Conservation (phyloP, 345 rosid genomes). For the Nephelium lappaceum region DNA sequence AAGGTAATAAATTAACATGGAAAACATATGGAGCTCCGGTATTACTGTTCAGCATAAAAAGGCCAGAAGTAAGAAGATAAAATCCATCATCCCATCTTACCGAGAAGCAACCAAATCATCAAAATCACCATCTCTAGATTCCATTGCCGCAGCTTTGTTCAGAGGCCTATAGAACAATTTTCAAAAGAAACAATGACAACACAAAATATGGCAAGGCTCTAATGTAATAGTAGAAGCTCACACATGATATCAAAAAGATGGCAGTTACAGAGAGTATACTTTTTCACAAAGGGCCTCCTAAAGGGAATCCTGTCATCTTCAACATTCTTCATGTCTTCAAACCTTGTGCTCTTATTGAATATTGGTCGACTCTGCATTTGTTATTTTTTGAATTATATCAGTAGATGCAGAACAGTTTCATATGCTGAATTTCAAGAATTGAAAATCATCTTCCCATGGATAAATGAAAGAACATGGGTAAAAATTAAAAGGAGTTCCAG, state of each 20-base stretch:
- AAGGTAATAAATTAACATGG: conserved; percentile 8
- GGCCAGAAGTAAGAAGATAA: background rate
- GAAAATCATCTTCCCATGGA: background rate
- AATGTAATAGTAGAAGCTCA: background rate
- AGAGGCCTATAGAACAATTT: conserved; percentile 51
- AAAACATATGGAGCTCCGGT: background rate
- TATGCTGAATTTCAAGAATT: background rate
- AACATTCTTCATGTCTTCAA: conserved; percentile 82
- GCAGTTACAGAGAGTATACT: conserved; percentile 38
- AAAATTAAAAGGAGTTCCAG: background rate
- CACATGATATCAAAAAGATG: background rate
- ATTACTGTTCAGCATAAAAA: background rate
- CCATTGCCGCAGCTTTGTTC: conserved; percentile 66
- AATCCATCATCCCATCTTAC: conserved; percentile 42
- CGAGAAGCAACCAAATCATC: conserved; percentile 79
- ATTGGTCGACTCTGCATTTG: conserved; percentile 93
- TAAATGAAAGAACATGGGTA: background rate
- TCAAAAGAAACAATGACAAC: conserved; percentile 6
- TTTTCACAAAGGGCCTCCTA: conserved; percentile 78
- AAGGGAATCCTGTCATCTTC: conserved; percentile 80
- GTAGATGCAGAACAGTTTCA: background rate
- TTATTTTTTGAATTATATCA: conserved; percentile 4
- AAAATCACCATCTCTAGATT: conserved; percentile 88
- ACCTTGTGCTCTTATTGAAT: conserved; percentile 97
- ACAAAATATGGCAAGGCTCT: background rate